Percentiles rank a stretch among this genome's conserved stretches.
phyloP scores from a whole-genome alignment of 768 basidiomycete species.

The Kwoniella pini region DNA sequence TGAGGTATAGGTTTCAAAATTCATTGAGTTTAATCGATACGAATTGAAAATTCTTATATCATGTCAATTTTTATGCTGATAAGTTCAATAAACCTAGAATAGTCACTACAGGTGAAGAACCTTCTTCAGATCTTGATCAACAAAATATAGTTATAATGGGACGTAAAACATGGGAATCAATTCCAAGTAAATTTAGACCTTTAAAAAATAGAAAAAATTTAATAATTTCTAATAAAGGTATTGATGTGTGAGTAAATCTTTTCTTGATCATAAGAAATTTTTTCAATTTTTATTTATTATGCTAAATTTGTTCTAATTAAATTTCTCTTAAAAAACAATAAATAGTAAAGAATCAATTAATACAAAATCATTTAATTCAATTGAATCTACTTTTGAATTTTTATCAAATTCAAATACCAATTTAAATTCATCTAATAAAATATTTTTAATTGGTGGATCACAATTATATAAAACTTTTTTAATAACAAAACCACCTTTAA shows the following conservation, averaged over 20 bases:
- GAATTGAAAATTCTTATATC: too few species aligned
- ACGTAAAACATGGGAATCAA: slow-evolving; percentile 95
- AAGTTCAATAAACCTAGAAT: too few species aligned
- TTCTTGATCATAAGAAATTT: too few species aligned
- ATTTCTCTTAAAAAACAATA: too few species aligned
- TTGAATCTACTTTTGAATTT: slow-evolving; percentile 17
- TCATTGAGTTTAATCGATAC: too few species aligned
- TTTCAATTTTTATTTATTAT: too few species aligned
- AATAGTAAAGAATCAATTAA: slow-evolving; percentile 25
- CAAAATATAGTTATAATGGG: slow-evolving; percentile 89
- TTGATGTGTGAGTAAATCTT: slow-evolving; percentile 62
- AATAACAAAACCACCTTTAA: slow-evolving; percentile 56
- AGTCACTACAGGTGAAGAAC: slow-evolving; percentile 51
- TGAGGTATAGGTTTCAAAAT: slow-evolving; percentile 61
- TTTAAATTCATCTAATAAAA: slow-evolving; percentile 48
- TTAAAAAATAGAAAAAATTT: slow-evolving; percentile 74
- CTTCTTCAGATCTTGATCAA: slow-evolving; percentile 57
- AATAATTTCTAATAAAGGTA: slow-evolving; percentile 64
- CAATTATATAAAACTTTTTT: slow-evolving; percentile 75
- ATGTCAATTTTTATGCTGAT: too few species aligned
- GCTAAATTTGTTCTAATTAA: too few species aligned
- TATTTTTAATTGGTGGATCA: slow-evolving; percentile 91
- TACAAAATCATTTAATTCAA: slow-evolving; percentile 21
- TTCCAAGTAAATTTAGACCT: slow-evolving; percentile 80
- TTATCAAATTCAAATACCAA: background rate